A percentile compares a stretch with the other conserved stretches of the same genome.
phyloP scores from a whole-genome alignment of 176 grass and related monocot genomes.

The Carex parvula region DNA sequence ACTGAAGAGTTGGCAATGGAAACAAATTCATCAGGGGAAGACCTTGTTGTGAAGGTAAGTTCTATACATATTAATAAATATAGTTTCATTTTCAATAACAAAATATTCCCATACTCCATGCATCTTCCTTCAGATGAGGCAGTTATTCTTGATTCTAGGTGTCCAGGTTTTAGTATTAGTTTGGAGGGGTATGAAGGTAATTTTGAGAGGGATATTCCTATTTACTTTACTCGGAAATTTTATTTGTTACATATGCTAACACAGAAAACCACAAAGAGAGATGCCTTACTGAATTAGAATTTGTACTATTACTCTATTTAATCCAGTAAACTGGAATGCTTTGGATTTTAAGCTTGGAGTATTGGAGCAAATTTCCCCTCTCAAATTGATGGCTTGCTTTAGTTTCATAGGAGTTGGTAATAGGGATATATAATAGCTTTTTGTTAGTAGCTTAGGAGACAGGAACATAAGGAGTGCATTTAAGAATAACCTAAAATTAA shows the following conservation, averaged over 20 bases:
- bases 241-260: not conserved
- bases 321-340: not conserved
- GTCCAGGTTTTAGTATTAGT: not conserved
- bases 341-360: not conserved
- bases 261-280: not conserved
- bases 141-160: not conserved
- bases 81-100: not conserved
- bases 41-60: constrained; percentile 72
- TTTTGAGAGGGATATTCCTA: not conserved
- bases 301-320: not conserved
- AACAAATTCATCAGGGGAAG: constrained; percentile 67
- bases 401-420: not conserved
- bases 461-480: not conserved
- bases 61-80: constrained; percentile 9
- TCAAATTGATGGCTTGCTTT: not conserved
- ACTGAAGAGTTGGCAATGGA: constrained; percentile 52
- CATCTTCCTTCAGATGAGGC: not conserved
- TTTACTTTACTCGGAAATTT: not conserved
- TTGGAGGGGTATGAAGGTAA: not conserved
- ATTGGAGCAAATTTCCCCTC: not conserved
- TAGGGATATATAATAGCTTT: not conserved
- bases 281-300: not conserved
- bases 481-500: not conserved
- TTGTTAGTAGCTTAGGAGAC: not conserved
- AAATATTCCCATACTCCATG: not conserved